These are phyloP conservation scores for Daedaleopsis sinensis DNA, from an alignment of 768 basidiomycete genomes.

Conservation along the genomic window DNA sequence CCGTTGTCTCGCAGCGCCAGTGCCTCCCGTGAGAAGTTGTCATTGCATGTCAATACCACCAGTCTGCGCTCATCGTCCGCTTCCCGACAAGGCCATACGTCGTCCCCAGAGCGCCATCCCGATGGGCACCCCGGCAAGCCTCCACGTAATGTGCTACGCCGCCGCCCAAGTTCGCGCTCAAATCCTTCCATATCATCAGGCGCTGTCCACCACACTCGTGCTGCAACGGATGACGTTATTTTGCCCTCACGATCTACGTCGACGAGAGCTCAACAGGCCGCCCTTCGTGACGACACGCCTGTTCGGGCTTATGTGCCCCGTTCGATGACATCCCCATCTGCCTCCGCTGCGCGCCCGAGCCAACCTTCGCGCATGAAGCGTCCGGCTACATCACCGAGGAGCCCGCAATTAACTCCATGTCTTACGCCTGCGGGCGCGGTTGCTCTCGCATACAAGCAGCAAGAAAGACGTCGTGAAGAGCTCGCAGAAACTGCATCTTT, in stretches of 20 bases:
- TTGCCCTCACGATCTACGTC: constrained; percentile 5
- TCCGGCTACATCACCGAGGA: not conserved
- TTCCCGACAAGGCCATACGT: not conserved
- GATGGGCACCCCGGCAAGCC: constrained; percentile 9
- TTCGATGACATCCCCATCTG: constrained; percentile 1
- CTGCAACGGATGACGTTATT: not conserved
- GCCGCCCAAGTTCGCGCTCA: constrained; percentile 25
- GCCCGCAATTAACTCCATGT: not conserved
- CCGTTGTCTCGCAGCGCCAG: constrained; percentile 3
- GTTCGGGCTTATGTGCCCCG: not conserved
- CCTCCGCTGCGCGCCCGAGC: not conserved
- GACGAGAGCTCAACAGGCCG: not conserved
- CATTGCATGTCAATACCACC: constrained; percentile 10
- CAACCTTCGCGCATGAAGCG: constrained; percentile 8
- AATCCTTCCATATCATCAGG: constrained; percentile 24
- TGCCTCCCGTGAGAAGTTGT: constrained; percentile 10
- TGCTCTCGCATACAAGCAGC: constrained; percentile 51
- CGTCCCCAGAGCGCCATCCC: constrained; percentile 17
- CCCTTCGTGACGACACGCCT: constrained; percentile 2
- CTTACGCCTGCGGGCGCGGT: constrained; percentile 52
- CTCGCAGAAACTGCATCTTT: constrained; percentile 33
- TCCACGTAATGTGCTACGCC: constrained; percentile 23
- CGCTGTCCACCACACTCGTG: constrained; percentile 5
- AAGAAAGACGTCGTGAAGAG: constrained; percentile 35
- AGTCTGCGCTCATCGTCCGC: constrained; percentile 3